These are phyloP conservation scores for Aspergillus bridgeri DNA, from an alignment of 495 filamentous ascomycete species.

Conservation along the genomic window DNA sequence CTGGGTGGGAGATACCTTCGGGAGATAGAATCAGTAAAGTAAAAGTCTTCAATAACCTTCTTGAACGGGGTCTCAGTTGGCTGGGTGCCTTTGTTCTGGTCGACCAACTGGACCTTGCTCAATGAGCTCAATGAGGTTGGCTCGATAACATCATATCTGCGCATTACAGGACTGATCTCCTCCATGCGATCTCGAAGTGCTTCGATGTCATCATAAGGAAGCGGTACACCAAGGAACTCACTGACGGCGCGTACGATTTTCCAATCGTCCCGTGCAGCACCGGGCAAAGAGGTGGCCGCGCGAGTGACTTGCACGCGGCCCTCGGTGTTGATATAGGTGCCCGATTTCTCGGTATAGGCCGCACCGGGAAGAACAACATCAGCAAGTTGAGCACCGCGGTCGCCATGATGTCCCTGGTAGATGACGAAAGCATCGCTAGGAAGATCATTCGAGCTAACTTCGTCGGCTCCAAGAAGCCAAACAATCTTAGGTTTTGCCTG, in stretches of 20 bases:
- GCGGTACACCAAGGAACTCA: constrained; percentile 82
- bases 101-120: constrained; percentile 88
- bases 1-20: constrained; percentile 61
- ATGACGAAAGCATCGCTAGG: constrained; percentile 94
- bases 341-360: constrained; percentile 96
- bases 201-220: constrained; percentile 91
- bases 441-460: constrained; percentile 73
- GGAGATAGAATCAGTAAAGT: constrained; percentile 93
- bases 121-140: constrained; percentile 63
- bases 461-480: constrained; percentile 96
- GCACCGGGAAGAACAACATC: constrained; percentile 92
- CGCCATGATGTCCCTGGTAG: constrained; percentile 98
- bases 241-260: constrained; percentile 91
- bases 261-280: constrained; percentile 93
- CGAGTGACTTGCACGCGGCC: constrained; percentile 91
- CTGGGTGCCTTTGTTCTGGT: constrained; percentile 87
- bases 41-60: constrained; percentile 90
- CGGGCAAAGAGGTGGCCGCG: constrained; percentile 77
- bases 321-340: constrained; percentile 96
- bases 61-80: constrained; percentile 63
- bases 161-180: constrained; percentile 84
- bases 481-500: constrained; percentile 86
- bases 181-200: constrained; percentile 87
- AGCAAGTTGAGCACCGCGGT: constrained; percentile 85
- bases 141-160: constrained; percentile 88